A percentile compares a stretch with the other conserved stretches of the same genome.
Evolutionary conservation across 768 basidiomycete genomes (phyloP).

Genomic region (Leucosporidium creatinivorum): DNA sequence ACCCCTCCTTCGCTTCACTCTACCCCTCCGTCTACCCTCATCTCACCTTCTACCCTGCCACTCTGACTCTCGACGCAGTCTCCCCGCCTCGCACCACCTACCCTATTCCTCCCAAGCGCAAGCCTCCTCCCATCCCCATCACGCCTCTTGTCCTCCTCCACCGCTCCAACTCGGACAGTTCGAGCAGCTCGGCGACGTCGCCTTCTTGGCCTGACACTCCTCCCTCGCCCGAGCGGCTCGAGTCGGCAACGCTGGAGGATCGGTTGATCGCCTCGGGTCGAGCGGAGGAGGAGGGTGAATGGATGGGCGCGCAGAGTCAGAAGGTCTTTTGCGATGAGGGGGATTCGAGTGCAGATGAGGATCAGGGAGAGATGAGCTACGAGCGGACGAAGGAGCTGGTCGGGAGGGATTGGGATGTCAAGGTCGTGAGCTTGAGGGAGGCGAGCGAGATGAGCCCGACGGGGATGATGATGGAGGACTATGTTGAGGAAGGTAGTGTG

Average conservation of each 20-base stretch:
- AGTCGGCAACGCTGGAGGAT: neutral
- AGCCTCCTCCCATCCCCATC: neutral
- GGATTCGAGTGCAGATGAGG: neutral
- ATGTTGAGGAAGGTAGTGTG: too few species aligned
- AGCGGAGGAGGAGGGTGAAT: too few species aligned
- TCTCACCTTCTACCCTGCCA: neutral
- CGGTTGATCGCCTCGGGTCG: neutral
- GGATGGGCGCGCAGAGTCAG: too few species aligned
- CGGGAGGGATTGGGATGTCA: neutral
- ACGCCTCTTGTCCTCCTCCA: neutral
- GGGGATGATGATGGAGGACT: neutral
- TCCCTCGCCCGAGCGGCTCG: neutral
- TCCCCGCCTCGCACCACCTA: too few species aligned
- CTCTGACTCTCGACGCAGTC: too few species aligned
- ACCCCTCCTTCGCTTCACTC: neutral
- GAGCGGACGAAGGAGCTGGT: neutral
- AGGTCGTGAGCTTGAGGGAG: neutral
- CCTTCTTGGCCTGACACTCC: neutral
- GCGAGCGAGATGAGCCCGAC: neutral
- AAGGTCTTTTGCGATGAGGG: neutral
- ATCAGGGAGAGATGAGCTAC: neutral
- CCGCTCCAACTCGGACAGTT: too few species aligned
- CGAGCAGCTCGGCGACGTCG: neutral
- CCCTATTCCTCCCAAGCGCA: neutral
- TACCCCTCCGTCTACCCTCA: constrained; percentile 1